phyloP scores from a whole-genome alignment of 768 basidiomycete genomes.

The Botryobasidium botryosum region DNA sequence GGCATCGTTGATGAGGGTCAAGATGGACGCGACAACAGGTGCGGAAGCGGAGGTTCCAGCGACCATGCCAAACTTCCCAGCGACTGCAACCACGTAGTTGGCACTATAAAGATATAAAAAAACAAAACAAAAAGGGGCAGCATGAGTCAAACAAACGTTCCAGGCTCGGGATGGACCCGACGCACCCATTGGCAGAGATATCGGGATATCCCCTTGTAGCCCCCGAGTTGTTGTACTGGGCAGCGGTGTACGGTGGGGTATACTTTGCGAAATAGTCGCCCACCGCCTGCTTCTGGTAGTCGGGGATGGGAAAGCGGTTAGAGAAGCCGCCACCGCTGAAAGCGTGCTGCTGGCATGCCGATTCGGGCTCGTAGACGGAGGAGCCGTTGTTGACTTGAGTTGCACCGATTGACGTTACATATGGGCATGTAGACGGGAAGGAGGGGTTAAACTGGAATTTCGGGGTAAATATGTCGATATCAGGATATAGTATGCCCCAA shows the following conservation, averaged over 20 bases:
- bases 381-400: constrained; percentile 23
- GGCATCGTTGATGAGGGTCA: constrained; percentile 45
- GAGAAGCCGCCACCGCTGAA: constrained; percentile 27
- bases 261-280: constrained; percentile 18
- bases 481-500: neutral
- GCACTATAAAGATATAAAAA: no score
- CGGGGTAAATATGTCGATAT: neutral
- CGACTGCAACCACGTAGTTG: constrained; percentile 11
- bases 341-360: constrained; percentile 21
- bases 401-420: constrained; percentile 24
- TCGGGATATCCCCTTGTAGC: constrained; percentile 10
- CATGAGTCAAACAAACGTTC: no score
- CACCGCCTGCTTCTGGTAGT: constrained; percentile 23
- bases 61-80: constrained; percentile 18
- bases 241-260: constrained; percentile 21
- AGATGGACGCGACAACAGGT: constrained; percentile 44
- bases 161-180: neutral
- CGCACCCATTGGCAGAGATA: neutral
- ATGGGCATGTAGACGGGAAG: constrained; percentile 31
- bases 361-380: constrained; percentile 22
- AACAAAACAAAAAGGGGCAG: no score
- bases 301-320: constrained; percentile 26
- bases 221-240: constrained; percentile 21
- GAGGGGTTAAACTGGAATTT: constrained; percentile 20
- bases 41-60: constrained; percentile 42